phyloP scores from a whole-genome alignment of 257 asterid species.

The Petrea volubilis region DNA sequence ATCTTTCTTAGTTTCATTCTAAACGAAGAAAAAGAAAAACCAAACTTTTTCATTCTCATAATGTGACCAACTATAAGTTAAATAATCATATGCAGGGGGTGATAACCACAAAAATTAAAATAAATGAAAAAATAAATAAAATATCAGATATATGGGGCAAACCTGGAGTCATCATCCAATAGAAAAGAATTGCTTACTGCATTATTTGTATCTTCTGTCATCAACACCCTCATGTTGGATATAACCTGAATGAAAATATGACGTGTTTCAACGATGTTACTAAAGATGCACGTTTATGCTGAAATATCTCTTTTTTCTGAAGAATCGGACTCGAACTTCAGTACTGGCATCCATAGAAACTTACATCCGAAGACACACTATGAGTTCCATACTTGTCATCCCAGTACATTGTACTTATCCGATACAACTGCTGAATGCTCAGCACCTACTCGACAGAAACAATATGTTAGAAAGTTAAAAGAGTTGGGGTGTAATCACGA shows the following conservation, averaged over 20 bases:
- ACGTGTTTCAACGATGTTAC: conserved; percentile 3
- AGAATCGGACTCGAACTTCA: conserved; percentile 39
- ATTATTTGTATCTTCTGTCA: conserved; percentile 91
- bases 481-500: too few species aligned
- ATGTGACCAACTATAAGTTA: too few species aligned
- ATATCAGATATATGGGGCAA: conserved; percentile 17
- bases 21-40: too few species aligned
- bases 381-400: conserved; percentile 99
- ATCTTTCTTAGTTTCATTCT: too few species aligned
- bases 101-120: not conserved
- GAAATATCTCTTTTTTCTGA: conserved; percentile 18
- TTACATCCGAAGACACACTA: conserved; percentile 89
- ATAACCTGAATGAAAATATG: conserved; percentile 63
- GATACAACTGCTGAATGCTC: conserved; percentile 92
- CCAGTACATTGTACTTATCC: conserved; percentile 98
- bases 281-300: conserved; percentile 3
- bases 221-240: conserved; percentile 87
- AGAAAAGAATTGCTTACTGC: conserved; percentile 96
- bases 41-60: too few species aligned
- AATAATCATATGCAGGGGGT: too few species aligned
- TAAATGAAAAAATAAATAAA: not conserved
- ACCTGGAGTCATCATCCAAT: conserved; percentile 98
- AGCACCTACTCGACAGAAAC: conserved; percentile 58
- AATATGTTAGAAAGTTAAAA: conserved; percentile 12
- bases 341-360: conserved; percentile 48